Evolutionary conservation across 2,329 filamentous ascomycete genomes (phyloP).

Genomic region (Monosporascus cannonballus): DNA sequence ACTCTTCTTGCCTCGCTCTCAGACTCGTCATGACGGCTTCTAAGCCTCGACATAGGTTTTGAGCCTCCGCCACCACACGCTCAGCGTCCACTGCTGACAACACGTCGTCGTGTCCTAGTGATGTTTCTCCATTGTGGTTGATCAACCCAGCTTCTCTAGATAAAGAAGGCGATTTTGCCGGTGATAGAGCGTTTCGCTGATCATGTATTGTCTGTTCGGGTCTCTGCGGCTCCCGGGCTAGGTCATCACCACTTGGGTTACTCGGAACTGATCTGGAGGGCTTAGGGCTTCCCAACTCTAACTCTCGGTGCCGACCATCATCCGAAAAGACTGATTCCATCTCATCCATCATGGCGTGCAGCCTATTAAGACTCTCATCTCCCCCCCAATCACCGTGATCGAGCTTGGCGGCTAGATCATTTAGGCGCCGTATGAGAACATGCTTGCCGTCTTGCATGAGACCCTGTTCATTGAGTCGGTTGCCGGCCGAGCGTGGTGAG

Average conservation of each 20-base stretch:
- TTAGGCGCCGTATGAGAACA: slow-evolving; percentile 38
- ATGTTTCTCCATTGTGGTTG: background rate
- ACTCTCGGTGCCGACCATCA: slow-evolving; percentile 8
- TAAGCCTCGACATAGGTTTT: slow-evolving; percentile 45
- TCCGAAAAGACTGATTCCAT: slow-evolving; percentile 29
- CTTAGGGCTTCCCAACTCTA: slow-evolving; percentile 8
- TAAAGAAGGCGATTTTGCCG: slow-evolving; percentile 9
- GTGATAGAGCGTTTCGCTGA: slow-evolving; percentile 8
- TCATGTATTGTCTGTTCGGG: slow-evolving; percentile 16
- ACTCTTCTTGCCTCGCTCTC: slow-evolving; percentile 51
- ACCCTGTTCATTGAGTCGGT: slow-evolving; percentile 15
- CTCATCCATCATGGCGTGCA: slow-evolving; percentile 37
- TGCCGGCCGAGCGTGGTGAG: slow-evolving; percentile 12
- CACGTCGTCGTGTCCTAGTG: slow-evolving; percentile 1
- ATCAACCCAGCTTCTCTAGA: slow-evolving; percentile 4
- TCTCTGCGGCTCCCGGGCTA: slow-evolving; percentile 28
- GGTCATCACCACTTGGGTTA: slow-evolving; percentile 10
- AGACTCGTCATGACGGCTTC: slow-evolving; percentile 44
- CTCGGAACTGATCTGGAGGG: slow-evolving; percentile 8
- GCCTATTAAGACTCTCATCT: slow-evolving; percentile 25
- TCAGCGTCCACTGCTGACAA: slow-evolving; percentile 21
- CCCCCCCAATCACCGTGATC: slow-evolving; percentile 16
- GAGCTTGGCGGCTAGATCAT: slow-evolving; percentile 19
- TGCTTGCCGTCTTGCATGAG: slow-evolving; percentile 33
- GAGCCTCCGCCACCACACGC: slow-evolving; percentile 30